Base-by-base conservation (phyloP, 495 filamentous ascomycete genomes). In the Polyplosphaeria fusca region DNA sequence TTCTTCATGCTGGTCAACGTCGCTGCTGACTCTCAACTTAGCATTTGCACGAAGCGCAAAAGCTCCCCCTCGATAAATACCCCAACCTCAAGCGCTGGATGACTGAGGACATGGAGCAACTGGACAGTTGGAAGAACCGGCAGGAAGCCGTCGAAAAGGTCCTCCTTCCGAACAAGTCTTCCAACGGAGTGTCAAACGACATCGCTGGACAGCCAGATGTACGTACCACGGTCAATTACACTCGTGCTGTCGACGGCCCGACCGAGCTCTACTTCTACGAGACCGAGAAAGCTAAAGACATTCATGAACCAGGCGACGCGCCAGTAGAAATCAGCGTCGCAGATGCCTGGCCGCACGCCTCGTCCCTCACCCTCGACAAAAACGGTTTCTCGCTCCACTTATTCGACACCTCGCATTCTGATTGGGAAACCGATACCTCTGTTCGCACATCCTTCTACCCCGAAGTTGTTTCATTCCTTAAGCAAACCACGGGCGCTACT, bases 191-290 rank as follows among this genome's bases (percentile, higher is more conserved):
- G n/a, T n/a, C 49, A 54, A 59, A 59, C 16, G 55, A 38, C 40
- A 53, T 50, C 20, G 41, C 52, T 35, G 49, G 46, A 37, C 48
- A 48, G 39, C 40, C 26, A 18, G 35, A 43, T 3, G 43, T 61
- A 16, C 58, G 43, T 30, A 52, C 68, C 4, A 64, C 63, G 9
- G 61, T 71, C 41, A 71, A 71, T 43, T 71, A 71, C 51, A 71
- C 68, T 30, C 66, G 70, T 55, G 52, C 63, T 12, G 54, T 67
- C 18, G 47, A 49, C 30, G 39, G 41, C 14, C 58, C 67, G 13
- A 69, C 68, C 12, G 68, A 71, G 44, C 53, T 69, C 2, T 71
- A 68, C 52, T 70, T 70, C 54, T 71, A 71, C 54, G 65, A 67
- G 12, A 48, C 32, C 13, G 64, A 68, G 2, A 46, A 52, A 42